These are phyloP conservation scores for Tetrastigma voinierianum DNA, from an alignment of 164 flowering plant genomes.

Conservation along the genomic window DNA sequence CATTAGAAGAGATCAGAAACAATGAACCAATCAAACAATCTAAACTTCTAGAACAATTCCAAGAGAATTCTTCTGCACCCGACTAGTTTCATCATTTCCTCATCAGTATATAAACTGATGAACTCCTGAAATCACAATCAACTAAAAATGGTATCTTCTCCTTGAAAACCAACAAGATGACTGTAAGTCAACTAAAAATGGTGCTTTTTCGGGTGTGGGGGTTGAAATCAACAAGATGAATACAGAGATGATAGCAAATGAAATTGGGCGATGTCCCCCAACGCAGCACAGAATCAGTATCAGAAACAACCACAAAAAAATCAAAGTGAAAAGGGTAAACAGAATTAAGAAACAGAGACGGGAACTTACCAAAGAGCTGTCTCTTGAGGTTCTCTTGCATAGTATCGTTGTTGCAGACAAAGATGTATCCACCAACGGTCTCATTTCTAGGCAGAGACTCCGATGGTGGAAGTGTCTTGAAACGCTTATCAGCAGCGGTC, in stretches of 20 bases:
- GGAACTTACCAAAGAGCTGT: conserved; percentile 82
- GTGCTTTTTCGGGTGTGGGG: too few species aligned
- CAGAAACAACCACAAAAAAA: not conserved
- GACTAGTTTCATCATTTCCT: too few species aligned
- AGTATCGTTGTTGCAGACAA: conserved; percentile 97
- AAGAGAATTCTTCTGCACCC: not conserved
- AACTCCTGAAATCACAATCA: too few species aligned
- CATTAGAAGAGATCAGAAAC: too few species aligned
- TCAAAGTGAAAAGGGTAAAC: not conserved
- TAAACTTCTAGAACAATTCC: not conserved
- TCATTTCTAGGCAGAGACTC: conserved; percentile 83
- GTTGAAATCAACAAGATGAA: too few species aligned
- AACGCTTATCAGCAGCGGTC: conserved; percentile 68
- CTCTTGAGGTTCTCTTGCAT: conserved; percentile 91
- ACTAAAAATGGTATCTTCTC: too few species aligned
- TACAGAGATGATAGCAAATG: too few species aligned
- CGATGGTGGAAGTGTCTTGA: conserved; percentile 87
- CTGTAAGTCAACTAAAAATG: too few species aligned
- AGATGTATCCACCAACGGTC: conserved; percentile 87
- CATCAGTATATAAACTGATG: too few species aligned
- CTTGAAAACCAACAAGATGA: too few species aligned
- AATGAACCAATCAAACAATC: not conserved
- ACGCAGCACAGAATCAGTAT: not conserved
- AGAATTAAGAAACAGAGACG: not conserved
- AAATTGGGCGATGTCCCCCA: too few species aligned